phyloP scores from a whole-genome alignment of 179 eudicot genomes.

The Pouteria campechiana region DNA sequence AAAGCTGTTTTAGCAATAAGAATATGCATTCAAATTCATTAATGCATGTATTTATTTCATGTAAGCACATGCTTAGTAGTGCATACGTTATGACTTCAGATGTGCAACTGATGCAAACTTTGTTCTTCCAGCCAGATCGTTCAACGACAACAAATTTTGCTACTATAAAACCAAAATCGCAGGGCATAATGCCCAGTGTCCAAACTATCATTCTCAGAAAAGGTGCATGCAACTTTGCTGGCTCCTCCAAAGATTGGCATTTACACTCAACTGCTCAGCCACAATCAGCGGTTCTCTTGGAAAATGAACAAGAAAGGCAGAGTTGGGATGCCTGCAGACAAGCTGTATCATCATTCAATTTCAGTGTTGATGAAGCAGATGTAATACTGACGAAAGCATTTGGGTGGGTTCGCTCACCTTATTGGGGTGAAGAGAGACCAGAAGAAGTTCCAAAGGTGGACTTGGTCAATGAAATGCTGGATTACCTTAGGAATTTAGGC shows the following conservation, averaged over 20 bases:
- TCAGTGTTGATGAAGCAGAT: constrained; percentile 59
- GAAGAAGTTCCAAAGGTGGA: constrained; percentile 51
- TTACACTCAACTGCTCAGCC: constrained; percentile 36
- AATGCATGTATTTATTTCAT: background rate
- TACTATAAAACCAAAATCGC: constrained; percentile 10
- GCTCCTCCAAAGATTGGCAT: constrained; percentile 36
- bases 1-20: too few species aligned
- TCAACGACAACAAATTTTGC: constrained; percentile 6
- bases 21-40: too few species aligned
- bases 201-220: constrained; percentile 5
- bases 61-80: background rate
- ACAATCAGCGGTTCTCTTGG: constrained; percentile 17
- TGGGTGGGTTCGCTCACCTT: constrained; percentile 77
- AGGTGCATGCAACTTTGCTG: constrained; percentile 1
- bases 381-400: constrained; percentile 89
- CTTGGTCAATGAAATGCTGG: constrained; percentile 34
- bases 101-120: background rate
- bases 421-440: constrained; percentile 89
- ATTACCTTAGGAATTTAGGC: constrained; percentile 59
- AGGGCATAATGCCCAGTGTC: background rate
- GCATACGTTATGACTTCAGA: background rate
- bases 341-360: constrained; percentile 42
- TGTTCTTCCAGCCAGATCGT: constrained; percentile 32
- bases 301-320: constrained; percentile 49
- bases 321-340: constrained; percentile 65